Evolutionary conservation across 139 green algal species (phyloP).

Genomic region (Pseudopediastrum boryanum): DNA sequence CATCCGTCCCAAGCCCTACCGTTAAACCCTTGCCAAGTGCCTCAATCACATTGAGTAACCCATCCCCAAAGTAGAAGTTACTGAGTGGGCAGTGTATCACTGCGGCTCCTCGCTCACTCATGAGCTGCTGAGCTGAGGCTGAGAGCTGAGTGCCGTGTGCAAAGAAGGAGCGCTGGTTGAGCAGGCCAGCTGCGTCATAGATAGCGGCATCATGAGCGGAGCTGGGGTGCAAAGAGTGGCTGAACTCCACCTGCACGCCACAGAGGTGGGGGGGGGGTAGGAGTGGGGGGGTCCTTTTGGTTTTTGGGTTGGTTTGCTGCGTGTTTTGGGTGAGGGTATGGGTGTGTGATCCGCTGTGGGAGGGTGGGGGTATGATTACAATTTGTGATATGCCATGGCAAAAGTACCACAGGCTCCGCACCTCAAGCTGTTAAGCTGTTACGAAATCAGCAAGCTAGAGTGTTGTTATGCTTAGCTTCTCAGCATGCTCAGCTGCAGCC

Average conservation of each 20-base stretch:
- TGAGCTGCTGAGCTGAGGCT: slow-evolving; percentile 51
- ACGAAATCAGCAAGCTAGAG: too few species aligned
- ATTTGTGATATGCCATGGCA: too few species aligned
- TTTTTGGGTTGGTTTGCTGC: too few species aligned
- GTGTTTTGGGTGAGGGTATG: too few species aligned
- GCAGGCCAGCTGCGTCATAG: slow-evolving; percentile 62
- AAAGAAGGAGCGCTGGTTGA: slow-evolving; percentile 51
- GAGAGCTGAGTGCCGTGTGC: slow-evolving; percentile 68
- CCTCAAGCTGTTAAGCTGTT: too few species aligned
- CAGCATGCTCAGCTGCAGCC: too few species aligned
- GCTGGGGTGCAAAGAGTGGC: slow-evolving; percentile 50
- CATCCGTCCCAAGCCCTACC: slow-evolving; percentile 72
- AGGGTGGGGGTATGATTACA: too few species aligned
- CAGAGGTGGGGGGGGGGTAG: too few species aligned
- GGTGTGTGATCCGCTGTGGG: too few species aligned
- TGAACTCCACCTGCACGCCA: neutral
- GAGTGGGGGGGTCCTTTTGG: too few species aligned
- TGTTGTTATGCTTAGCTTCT: too few species aligned
- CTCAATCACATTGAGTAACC: slow-evolving; percentile 40
- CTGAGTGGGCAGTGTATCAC: slow-evolving; percentile 70
- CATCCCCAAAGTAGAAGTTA: slow-evolving; percentile 76
- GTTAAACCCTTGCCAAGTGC: slow-evolving; percentile 55
- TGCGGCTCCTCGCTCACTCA: slow-evolving; percentile 50
- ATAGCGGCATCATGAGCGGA: slow-evolving; percentile 50
- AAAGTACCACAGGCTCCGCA: too few species aligned